Evolutionary conservation across 2,329 filamentous ascomycete species (phyloP), one percentile per base, ranked within the genome.

Genomic region (Ascochyta rabiei): DNA sequence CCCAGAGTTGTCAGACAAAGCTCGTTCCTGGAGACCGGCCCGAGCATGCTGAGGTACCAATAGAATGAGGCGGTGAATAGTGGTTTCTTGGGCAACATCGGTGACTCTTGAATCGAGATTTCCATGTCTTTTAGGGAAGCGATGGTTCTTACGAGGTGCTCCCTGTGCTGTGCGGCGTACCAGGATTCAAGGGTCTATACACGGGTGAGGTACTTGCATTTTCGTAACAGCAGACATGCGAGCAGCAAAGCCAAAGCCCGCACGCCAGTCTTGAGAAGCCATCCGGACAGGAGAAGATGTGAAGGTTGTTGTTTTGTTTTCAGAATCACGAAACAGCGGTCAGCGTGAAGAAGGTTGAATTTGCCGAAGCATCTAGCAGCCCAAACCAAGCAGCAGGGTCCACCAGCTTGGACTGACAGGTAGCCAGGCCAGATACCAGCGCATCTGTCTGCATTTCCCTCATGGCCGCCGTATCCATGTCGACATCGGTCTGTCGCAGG

Each of bases 151-250:
- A 61, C 63, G 57, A 61, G 63, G 60, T 53, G 26, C 49, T 51
- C 56, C 60, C 46, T 60, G 53, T 44, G 41, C 18, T 38, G 12
- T 28, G 26, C 26, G 26, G 26, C 26, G 26, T 30, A 10, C 28
- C 28, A 50, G 43, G 39, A 28, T 35, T 26, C 53, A 49, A 41
- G 47, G 44, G 44, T 48, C 28, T 34, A 30, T 39, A 34, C 45
- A 55, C 57, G 52, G 39, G 48, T 40, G 58, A 56, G 53, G 50
- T 69, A 79, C 78, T 73, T 80, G 75, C 80, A 82, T 81, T 77
- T 78, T 77, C 13, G 78, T 75, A 46, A 77, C 78, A 31, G 69
- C 69, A 28, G 69, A 58, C 56, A 82, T 68, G 49, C 80, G 73
- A 45, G 78, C 75, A 18, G 79, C 75, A 66, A 82, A 82, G 52